Conservation (phyloP, 345 rosid genomes). For the Dimocarpus longan region DNA sequence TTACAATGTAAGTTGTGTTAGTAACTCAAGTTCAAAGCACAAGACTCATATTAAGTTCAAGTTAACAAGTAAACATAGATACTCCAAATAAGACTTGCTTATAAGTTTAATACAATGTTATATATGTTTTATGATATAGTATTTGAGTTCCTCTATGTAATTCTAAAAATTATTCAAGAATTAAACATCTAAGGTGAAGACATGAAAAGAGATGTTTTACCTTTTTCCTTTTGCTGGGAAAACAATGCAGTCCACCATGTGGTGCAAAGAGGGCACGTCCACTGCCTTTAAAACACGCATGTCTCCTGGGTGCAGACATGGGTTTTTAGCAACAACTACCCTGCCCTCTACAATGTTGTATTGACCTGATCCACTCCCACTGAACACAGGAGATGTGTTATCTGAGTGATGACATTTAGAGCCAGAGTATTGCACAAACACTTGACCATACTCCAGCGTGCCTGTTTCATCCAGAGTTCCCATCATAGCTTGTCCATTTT, state of each 20-base stretch:
- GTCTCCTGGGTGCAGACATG: conserved; percentile 57
- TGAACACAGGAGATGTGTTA: not conserved
- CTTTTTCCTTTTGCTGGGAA: conserved; percentile 54
- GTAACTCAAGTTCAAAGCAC: not conserved
- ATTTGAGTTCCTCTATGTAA: too few relatives aligned
- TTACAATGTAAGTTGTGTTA: not conserved
- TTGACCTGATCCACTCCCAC: not conserved
- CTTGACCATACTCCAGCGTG: conserved; percentile 47
- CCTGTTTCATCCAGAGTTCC: conserved; percentile 50
- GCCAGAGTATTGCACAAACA: conserved; percentile 43
- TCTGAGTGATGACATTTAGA: not conserved
- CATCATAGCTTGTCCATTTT: conserved; percentile 50
- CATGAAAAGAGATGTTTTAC: conserved; percentile 19
- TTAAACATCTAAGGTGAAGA: not conserved
- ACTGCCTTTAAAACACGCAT: conserved; percentile 43
- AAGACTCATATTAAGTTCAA: not conserved
- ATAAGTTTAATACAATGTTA: too few relatives aligned
- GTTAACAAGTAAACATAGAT: too few relatives aligned
- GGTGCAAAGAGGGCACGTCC: conserved; percentile 40
- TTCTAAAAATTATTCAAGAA: not conserved
- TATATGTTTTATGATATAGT: too few relatives aligned
- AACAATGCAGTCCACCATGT: conserved; percentile 56
- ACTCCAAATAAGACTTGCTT: too few relatives aligned
- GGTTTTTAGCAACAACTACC: conserved; percentile 49
- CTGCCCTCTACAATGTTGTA: conserved; percentile 23